Percentiles rank a stretch among this genome's conserved stretches.
Conservation (phyloP, 352 stramenopile genomes). For the Elongisporangium undulatum region DNA sequence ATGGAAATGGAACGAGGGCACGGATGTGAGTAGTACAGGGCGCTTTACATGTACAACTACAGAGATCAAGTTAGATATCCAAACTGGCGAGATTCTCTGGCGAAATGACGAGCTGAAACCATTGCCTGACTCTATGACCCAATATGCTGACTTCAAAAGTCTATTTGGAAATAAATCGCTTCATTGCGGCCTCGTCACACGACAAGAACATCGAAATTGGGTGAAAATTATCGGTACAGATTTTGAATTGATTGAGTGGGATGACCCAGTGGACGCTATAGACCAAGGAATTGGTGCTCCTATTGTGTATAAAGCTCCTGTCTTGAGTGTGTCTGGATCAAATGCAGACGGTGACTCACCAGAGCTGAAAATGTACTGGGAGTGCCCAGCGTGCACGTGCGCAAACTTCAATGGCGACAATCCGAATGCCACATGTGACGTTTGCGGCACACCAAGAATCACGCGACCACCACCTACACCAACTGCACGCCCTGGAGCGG, state of each 20-base stretch:
- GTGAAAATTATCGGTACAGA: conserved; percentile 87
- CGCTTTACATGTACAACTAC: conserved; percentile 69
- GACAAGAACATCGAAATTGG: conserved; percentile 84
- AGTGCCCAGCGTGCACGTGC: conserved; percentile 78
- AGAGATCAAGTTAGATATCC: conserved; percentile 82
- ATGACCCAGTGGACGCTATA: conserved; percentile 66
- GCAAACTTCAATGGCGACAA: conserved; percentile 87
- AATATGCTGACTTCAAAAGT: conserved; percentile 82
- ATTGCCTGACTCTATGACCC: conserved; percentile 89
- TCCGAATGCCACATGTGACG: conserved; percentile 66
- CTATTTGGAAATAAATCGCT: conserved; percentile 84
- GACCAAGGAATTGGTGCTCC: conserved; percentile 81
- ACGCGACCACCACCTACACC: conserved; percentile 13
- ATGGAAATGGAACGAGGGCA: conserved; percentile 68
- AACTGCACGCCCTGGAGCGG: conserved; percentile 8
- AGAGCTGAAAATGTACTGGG: conserved; percentile 88
- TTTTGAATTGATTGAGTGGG: conserved; percentile 87
- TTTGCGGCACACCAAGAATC: conserved; percentile 59
- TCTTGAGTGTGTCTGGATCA: conserved; percentile 1
- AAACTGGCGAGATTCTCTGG: conserved; percentile 88
- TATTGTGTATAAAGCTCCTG: conserved; percentile 28
- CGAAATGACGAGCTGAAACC: conserved; percentile 89
- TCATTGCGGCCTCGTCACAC: conserved; percentile 83
- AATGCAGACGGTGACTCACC: conserved; percentile 14
- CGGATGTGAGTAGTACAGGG: conserved; percentile 41